A percentile compares a stretch with the other conserved stretches of the same genome.
Evolutionary conservation across 805 yeast species (phyloP).

Genomic region (Starmerella vitae): DNA sequence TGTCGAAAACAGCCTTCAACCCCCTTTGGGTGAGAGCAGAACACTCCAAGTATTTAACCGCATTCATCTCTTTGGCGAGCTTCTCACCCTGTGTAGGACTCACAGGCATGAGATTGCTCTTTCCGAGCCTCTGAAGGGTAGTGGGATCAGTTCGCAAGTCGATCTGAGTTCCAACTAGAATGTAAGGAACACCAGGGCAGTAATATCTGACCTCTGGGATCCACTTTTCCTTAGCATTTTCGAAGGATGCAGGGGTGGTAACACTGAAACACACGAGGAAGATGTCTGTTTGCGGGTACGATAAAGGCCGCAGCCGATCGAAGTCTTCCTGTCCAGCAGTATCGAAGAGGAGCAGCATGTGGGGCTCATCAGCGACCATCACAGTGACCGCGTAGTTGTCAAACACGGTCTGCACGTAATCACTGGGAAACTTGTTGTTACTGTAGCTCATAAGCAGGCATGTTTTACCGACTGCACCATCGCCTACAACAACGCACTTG

Average conservation of each 20-base stretch:
- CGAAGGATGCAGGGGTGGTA: conserved; percentile 93
- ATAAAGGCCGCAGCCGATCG: conserved; percentile 89
- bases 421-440: conserved; percentile 93
- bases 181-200: conserved; percentile 96
- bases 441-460: conserved; percentile 92
- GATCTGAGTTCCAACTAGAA: conserved; percentile 92
- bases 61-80: conserved; percentile 84
- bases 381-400: conserved; percentile 46
- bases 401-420: conserved; percentile 96
- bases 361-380: conserved; percentile 90
- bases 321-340: conserved; percentile 99
- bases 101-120: conserved; percentile 82
- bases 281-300: conserved; percentile 95
- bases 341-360: conserved; percentile 91
- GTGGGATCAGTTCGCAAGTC: conserved; percentile 91
- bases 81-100: conserved; percentile 78
- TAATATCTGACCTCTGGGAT: conserved; percentile 96
- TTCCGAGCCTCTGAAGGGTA: conserved; percentile 73
- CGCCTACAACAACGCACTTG: conserved; percentile 97
- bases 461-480: conserved; percentile 98
- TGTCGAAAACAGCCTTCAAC: conserved; percentile 93
- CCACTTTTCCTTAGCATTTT: conserved; percentile 97
- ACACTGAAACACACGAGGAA: conserved; percentile 92
- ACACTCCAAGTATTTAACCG: conserved; percentile 94
- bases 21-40: conserved; percentile 96